Evolutionary conservation across 148 eudicot species (phyloP), one percentile per base, ranked within the genome.

Genomic region (Dianthus caryophyllus): DNA sequence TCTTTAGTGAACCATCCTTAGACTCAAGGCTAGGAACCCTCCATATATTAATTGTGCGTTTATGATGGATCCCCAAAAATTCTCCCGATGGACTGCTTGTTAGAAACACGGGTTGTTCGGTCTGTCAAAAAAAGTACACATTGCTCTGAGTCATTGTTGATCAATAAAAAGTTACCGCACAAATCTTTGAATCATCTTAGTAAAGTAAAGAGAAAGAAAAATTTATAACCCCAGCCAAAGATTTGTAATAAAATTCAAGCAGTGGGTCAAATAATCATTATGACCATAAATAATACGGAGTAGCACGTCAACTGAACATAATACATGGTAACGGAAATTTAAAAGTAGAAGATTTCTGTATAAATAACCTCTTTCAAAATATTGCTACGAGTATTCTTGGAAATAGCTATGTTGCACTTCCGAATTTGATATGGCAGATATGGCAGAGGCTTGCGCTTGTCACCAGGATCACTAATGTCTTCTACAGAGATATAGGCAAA

Each of bases 11-110:
- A 51, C 67, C 71, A 50, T 64, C 68, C 39, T 79, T 86, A 62
- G 75, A 64, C 80, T 89, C 96, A 71, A 81, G 79, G 9, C 68
- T 72, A 63, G 98, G 96, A 72, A 86, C 84, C 74, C 83, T 84
- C 98, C 98, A 93, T 55, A 93, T 80, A 39, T 81, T 61, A 73
- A 90, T 75, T 58, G 81, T 85, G 65, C 76, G 83, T 78, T 81
- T 89, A 51, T 67, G 82, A 44, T 47, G 73, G 24, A 85, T 67
- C 9, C 96, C 96, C 51, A 93, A 78, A 65, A 81, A 89, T 50
- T 81, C 80, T 44, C 96, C 96, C 14, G 85, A 81, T 7, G 91
- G 82, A 64, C 85, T 83, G 64, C 76, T 53, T 44, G 82, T 78
- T 67, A 93, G 52, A 17, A 66, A 70, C 53, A 76, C 81, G 25